Percentiles rank a stretch among this genome's conserved stretches.
phyloP scores from a whole-genome alignment of 768 basidiomycete species.

The Boletus coccyginus region DNA sequence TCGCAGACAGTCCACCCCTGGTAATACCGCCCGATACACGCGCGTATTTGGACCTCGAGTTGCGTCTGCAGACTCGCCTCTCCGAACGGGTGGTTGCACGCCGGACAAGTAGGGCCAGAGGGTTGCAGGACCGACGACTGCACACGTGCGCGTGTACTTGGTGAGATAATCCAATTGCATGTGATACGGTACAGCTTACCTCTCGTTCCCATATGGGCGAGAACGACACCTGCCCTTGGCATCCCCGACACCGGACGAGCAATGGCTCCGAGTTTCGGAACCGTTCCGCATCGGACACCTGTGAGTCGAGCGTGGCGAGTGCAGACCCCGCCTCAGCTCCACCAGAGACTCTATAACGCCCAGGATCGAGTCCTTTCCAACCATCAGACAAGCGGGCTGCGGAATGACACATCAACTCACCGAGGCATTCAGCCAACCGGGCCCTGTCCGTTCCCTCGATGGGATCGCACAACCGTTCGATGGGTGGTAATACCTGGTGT shows the following conservation, averaged over 20 bases:
- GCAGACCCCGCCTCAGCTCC: conserved; percentile 52
- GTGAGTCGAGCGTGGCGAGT: conserved; percentile 84
- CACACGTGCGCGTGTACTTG: not conserved
- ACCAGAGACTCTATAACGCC: conserved; percentile 45
- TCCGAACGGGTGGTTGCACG: conserved; percentile 54
- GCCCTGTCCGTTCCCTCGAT: conserved; percentile 95
- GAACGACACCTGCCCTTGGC: conserved; percentile 59
- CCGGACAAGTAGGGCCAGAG: conserved; percentile 67
- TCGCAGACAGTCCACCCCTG: conserved; percentile 87
- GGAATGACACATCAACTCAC: conserved; percentile 39
- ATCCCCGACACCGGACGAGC: conserved; percentile 72
- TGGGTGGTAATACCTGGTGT: conserved; percentile 89
- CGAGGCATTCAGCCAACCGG: conserved; percentile 92
- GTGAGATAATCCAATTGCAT: not conserved
- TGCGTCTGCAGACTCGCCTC: conserved; percentile 73
- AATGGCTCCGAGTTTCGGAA: conserved; percentile 78
- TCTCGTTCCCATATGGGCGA: conserved; percentile 56
- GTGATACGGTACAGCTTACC: conserved; percentile 35
- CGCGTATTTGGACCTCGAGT: conserved; percentile 82
- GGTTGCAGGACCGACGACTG: conserved; percentile 67
- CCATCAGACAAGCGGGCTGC: not conserved
- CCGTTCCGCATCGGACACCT: conserved; percentile 82
- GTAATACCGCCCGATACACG: conserved; percentile 78
- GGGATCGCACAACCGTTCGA: conserved; percentile 92
- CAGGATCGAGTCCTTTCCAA: conserved; percentile 55